phyloP scores from a whole-genome alignment of 805 yeast species.

The Metschnikowia lochheadii region DNA sequence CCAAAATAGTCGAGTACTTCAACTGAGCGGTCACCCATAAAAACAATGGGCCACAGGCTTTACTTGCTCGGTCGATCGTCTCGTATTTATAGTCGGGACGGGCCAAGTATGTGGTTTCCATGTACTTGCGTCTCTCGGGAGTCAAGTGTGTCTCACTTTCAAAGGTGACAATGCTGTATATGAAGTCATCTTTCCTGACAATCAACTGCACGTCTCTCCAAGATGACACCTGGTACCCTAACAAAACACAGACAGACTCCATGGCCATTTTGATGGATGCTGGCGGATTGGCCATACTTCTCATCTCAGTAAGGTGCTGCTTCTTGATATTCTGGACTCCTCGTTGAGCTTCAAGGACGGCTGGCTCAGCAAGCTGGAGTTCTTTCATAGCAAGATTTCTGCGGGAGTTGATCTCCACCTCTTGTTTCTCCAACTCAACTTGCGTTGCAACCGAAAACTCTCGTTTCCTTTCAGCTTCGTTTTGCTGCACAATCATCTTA shows the following conservation, averaged over 20 bases:
- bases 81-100: conserved; percentile 65
- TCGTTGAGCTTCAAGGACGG: conserved; percentile 74
- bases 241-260: conserved; percentile 81
- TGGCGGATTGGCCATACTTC: conserved; percentile 91
- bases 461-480: conserved; percentile 86
- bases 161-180: conserved; percentile 72
- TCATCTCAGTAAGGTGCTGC: conserved; percentile 82
- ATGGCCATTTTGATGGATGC: conserved; percentile 76
- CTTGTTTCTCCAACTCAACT: conserved; percentile 63
- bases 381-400: conserved; percentile 55
- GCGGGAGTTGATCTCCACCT: conserved; percentile 52
- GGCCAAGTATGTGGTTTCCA: conserved; percentile 59
- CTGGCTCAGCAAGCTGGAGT: conserved; percentile 76
- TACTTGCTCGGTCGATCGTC: conserved; percentile 81
- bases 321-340: conserved; percentile 93
- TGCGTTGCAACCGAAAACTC: conserved; percentile 80
- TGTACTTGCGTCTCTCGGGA: conserved; percentile 45
- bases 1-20: conserved; percentile 66
- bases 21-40: conserved; percentile 90
- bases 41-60: conserved; percentile 89
- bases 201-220: conserved; percentile 85
- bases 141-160: conserved; percentile 59
- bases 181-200: conserved; percentile 85
- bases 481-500: conserved; percentile 77
- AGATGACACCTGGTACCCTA: conserved; percentile 59